Percentiles rank a stretch among this genome's conserved stretches.
Conservation (phyloP, 306 rosid genomes). For the Phaseolus lunatus region DNA sequence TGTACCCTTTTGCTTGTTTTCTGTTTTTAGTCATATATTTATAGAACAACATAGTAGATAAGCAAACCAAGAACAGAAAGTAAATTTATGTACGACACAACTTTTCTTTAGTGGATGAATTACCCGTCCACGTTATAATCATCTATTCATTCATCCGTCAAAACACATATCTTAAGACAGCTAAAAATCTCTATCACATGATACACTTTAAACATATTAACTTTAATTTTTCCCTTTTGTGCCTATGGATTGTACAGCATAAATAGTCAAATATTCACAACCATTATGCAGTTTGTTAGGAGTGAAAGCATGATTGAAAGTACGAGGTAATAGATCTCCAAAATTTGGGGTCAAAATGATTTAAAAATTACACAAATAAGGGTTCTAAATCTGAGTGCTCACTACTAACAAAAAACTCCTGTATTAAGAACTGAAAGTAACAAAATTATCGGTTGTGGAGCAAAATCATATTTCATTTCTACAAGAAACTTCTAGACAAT, state of each 20-base stretch:
- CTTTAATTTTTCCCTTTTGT: background rate
- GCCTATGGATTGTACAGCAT: background rate
- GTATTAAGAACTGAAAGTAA: background rate
- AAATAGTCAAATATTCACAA: background rate
- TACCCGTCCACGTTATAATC: background rate
- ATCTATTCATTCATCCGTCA: background rate
- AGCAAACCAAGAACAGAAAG: background rate
- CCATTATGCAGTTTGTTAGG: background rate
- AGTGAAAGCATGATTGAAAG: no score
- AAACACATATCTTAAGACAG: background rate
- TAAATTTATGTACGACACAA: background rate
- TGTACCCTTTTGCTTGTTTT: slow-evolving; percentile 86
- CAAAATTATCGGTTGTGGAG: background rate
- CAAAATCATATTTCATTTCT: no score
- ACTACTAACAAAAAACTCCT: background rate
- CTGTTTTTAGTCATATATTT: slow-evolving; percentile 45
- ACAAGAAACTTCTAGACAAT: background rate
- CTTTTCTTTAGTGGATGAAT: background rate
- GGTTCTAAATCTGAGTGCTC: background rate
- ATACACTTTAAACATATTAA: background rate
- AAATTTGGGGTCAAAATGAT: background rate
- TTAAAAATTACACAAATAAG: background rate
- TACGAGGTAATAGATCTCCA: background rate
- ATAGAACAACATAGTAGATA: background rate
- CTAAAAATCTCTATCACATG: background rate